A percentile compares a stretch with the other conserved stretches of the same genome.
Evolutionary conservation across 352 stramenopile species (phyloP).

Genomic region (Elongisporangium undulatum): DNA sequence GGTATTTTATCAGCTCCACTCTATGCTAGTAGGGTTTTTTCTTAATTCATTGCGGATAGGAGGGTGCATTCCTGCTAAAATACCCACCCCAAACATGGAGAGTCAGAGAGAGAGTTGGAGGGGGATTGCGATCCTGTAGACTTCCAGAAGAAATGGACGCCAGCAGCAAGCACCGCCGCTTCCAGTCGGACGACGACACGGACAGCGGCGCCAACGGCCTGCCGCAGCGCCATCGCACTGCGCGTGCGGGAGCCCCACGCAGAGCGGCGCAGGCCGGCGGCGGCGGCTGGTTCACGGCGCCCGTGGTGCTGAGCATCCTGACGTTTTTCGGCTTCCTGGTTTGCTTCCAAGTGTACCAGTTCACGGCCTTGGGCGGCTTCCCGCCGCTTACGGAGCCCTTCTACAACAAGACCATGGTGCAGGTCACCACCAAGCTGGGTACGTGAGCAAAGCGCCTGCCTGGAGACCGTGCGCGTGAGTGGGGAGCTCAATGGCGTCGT

Average conservation of each 20-base stretch:
- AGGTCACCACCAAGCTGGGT: constrained; percentile 78
- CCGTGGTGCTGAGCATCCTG: constrained; percentile 34
- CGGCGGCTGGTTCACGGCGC: constrained; percentile 31
- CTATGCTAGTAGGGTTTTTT: not conserved
- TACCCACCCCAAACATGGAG: not conserved
- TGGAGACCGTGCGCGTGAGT: not conserved
- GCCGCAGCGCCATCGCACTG: not conserved
- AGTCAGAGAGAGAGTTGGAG: not conserved
- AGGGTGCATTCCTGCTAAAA: not conserved
- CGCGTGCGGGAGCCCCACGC: constrained; percentile 2
- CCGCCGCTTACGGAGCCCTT: constrained; percentile 56
- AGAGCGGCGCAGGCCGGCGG: not conserved
- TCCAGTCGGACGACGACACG: constrained; percentile 19
- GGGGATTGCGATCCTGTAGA: not conserved
- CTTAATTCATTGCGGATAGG: not conserved
- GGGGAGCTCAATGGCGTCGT: not conserved
- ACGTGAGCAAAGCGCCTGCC: constrained; percentile 1
- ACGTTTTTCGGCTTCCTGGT: constrained; percentile 55
- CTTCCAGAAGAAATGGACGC: not conserved
- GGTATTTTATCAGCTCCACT: not conserved
- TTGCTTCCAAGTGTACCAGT: constrained; percentile 60
- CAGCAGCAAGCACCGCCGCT: constrained; percentile 13
- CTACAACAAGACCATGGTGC: constrained; percentile 78
- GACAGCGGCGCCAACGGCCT: constrained; percentile 7
- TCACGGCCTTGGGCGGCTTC: constrained; percentile 33